phyloP scores from a whole-genome alignment of 257 asterid genomes.

The Solanum lignicaule region DNA sequence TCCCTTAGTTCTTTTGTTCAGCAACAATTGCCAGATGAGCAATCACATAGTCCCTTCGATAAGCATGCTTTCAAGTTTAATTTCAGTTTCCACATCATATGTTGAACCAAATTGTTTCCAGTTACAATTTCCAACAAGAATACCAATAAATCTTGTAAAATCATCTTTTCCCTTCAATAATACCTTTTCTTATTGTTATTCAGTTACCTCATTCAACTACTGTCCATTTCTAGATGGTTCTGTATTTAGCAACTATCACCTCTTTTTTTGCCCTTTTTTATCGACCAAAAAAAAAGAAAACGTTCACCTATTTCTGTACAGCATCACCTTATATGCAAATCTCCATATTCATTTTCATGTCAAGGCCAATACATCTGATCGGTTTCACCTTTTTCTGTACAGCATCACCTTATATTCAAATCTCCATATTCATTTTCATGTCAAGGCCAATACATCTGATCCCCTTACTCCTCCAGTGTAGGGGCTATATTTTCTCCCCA shows the following conservation, averaged over 20 bases:
- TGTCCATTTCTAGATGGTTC: background rate
- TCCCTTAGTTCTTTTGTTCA: background rate
- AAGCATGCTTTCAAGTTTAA: background rate
- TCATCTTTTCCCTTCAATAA: background rate
- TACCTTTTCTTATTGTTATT: background rate
- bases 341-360: background rate
- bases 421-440: background rate
- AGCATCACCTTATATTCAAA: background rate
- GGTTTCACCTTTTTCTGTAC: background rate
- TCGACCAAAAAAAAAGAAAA: too few species aligned
- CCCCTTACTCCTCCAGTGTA: background rate
- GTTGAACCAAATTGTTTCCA: background rate
- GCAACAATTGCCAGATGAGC: background rate
- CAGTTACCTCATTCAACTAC: background rate
- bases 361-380: background rate
- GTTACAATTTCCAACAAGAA: background rate
- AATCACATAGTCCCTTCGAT: background rate
- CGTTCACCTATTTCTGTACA: background rate
- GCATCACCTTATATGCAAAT: background rate
- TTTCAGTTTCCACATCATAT: background rate
- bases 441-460: background rate
- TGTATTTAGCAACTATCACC: background rate
- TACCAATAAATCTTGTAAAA: background rate
- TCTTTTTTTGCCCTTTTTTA: background rate
- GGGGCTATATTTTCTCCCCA: background rate